Percentiles rank a stretch among this genome's conserved stretches.
Conservation (phyloP, 225 moss, liverwort and hornwort genomes). For the Thuidium tamariscinum region DNA sequence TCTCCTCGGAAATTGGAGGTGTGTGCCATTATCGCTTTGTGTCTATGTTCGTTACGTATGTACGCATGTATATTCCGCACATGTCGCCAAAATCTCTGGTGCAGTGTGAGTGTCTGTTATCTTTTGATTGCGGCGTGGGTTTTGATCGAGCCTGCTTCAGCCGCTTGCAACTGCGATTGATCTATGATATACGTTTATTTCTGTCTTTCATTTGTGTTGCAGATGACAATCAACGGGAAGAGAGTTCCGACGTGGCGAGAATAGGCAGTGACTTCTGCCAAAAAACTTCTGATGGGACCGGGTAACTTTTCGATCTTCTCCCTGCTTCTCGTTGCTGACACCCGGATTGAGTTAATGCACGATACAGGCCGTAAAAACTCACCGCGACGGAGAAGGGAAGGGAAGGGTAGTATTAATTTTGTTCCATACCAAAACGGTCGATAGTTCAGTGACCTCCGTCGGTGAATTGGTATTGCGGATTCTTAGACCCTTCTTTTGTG, state of each 20-base stretch:
- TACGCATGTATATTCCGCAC: no score
- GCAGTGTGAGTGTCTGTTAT: background rate
- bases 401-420: background rate
- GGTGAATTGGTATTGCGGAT: background rate
- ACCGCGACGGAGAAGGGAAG: background rate
- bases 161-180: background rate
- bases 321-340: background rate
- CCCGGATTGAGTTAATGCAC: background rate
- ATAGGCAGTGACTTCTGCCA: background rate
- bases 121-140: background rate
- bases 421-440: background rate
- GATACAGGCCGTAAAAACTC: background rate
- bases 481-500: background rate
- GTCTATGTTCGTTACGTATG: background rate
- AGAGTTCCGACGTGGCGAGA: background rate
- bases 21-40: background rate
- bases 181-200: background rate
- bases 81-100: background rate
- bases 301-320: background rate
- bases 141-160: background rate
- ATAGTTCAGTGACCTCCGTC: background rate
- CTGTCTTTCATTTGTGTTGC: background rate
- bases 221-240: background rate
- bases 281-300: background rate
- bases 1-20: background rate